Percentiles rank a stretch among this genome's conserved stretches.
Conservation (phyloP, 495 filamentous ascomycete genomes). For the Penicillium roqueforti region DNA sequence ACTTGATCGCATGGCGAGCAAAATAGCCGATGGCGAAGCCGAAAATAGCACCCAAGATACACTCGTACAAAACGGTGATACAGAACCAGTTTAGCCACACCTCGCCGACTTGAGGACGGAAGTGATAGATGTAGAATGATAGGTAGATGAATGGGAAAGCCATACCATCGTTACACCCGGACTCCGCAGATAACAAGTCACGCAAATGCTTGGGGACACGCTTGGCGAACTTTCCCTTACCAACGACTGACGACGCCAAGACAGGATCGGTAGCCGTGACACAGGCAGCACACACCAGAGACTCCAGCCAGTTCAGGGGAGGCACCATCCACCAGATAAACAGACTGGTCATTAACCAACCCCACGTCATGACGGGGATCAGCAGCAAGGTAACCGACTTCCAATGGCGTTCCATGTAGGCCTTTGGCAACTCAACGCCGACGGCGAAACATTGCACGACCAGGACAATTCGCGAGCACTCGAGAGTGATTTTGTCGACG, state of each 20-base stretch:
- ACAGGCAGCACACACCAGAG: slow-evolving; percentile 81
- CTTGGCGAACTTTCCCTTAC: slow-evolving; percentile 98
- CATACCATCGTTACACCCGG: slow-evolving; percentile 99
- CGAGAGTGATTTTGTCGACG: slow-evolving; percentile 89
- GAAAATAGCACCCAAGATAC: slow-evolving; percentile 85
- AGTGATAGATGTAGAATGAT: slow-evolving; percentile 79
- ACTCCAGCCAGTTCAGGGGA: slow-evolving; percentile 80
- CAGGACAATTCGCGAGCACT: slow-evolving; percentile 94
- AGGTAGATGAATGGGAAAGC: slow-evolving; percentile 98
- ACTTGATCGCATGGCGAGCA: slow-evolving; percentile 86
- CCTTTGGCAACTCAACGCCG: slow-evolving; percentile 94
- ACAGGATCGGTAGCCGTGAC: slow-evolving; percentile 98
- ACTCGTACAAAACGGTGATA: slow-evolving; percentile 90
- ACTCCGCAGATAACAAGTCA: slow-evolving; percentile 93
- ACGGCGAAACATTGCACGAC: slow-evolving; percentile 99
- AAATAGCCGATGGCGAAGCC: slow-evolving; percentile 85
- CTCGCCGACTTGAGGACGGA: slow-evolving; percentile 59
- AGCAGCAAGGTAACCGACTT: slow-evolving; percentile 84
- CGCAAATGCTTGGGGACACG: slow-evolving; percentile 95
- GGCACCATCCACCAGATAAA: slow-evolving; percentile 95
- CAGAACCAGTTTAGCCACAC: slow-evolving; percentile 88
- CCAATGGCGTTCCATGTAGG: slow-evolving; percentile 99
- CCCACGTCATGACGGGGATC: slow-evolving; percentile 94
- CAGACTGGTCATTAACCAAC: slow-evolving; percentile 92
- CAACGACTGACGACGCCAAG: slow-evolving; percentile 94